Percentiles rank a stretch among this genome's conserved stretches.
These are phyloP conservation scores for Backusella tarrabulga DNA, from an alignment of 192 early-diverging fungal genomes.

Conservation along the genomic window DNA sequence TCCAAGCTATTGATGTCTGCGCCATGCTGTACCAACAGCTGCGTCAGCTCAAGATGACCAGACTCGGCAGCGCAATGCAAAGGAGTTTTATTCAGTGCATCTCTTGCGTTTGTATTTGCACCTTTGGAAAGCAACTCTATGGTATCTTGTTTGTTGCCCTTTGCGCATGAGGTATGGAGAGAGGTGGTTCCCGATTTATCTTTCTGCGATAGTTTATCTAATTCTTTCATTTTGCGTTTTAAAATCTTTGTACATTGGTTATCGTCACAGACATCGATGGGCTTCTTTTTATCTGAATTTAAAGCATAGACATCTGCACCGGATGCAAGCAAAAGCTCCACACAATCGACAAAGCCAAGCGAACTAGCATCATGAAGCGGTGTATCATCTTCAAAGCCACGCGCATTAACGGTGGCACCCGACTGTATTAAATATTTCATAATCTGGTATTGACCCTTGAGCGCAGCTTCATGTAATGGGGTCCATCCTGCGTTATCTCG, in stretches of 20 bases:
- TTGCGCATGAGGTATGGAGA: conserved; percentile 48
- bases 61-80: conserved; percentile 53
- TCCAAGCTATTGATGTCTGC: conserved; percentile 59
- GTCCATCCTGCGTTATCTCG: conserved; percentile 69
- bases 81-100: conserved; percentile 65
- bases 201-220: conserved; percentile 35
- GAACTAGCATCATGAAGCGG: conserved; percentile 64
- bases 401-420: conserved; percentile 56
- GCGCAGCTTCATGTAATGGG: conserved; percentile 57
- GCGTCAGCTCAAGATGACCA: conserved; percentile 45
- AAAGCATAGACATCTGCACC: conserved; percentile 59
- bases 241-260: conserved; percentile 42
- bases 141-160: conserved; percentile 50
- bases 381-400: conserved; percentile 65
- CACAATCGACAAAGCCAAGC: conserved; percentile 46
- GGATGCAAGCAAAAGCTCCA: conserved; percentile 44
- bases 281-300: conserved; percentile 41
- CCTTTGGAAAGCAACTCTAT: conserved; percentile 54
- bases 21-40: conserved; percentile 51
- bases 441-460: conserved; percentile 47
- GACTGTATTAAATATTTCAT: conserved; percentile 51
- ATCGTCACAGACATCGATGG: conserved; percentile 48
- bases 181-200: conserved; percentile 50
- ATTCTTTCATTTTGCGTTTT: conserved; percentile 28
- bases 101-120: conserved; percentile 63